Conservation (phyloP, 805 yeast species). For the Schizosaccharomyces japonicus region DNA sequence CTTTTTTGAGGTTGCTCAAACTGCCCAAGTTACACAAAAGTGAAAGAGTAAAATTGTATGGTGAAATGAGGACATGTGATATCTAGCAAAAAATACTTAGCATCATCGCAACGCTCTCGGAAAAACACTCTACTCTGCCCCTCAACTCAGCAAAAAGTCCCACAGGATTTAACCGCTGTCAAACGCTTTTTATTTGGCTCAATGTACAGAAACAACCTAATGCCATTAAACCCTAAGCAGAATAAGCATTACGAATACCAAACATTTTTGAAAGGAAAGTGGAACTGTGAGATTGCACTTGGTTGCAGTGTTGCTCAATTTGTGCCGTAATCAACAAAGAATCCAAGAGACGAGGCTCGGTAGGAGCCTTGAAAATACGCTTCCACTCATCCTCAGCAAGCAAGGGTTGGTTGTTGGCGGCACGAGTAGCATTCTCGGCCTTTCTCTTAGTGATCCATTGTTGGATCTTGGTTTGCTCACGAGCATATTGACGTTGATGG, state of each 20-base stretch:
- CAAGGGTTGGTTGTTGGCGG: slow-evolving; percentile 29
- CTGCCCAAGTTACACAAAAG: too few species aligned
- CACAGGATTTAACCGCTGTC: too few species aligned
- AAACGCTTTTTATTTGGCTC: not conserved
- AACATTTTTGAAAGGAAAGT: slow-evolving; percentile 39
- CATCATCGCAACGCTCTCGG: too few species aligned
- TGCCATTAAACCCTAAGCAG: not conserved
- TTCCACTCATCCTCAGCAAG: slow-evolving; percentile 38
- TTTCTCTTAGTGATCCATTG: slow-evolving; percentile 39
- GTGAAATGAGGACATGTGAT: too few species aligned
- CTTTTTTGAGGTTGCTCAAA: too few species aligned
- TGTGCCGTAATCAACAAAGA: slow-evolving; percentile 44
- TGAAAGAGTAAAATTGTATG: too few species aligned
- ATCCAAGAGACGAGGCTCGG: slow-evolving; percentile 53
- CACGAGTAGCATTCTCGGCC: slow-evolving; percentile 38
- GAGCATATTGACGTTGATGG: slow-evolving; percentile 50
- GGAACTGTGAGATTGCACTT: slow-evolving; percentile 46
- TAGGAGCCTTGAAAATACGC: slow-evolving; percentile 35
- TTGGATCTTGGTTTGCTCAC: slow-evolving; percentile 43
- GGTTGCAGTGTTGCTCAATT: slow-evolving; percentile 45
- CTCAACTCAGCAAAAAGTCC: too few species aligned
- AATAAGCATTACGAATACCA: slow-evolving; percentile 19
- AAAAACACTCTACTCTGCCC: too few species aligned
- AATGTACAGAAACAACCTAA: not conserved
- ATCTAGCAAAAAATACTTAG: too few species aligned